Conservation (phyloP, 768 basidiomycete species). For the Suillus plorans region DNA sequence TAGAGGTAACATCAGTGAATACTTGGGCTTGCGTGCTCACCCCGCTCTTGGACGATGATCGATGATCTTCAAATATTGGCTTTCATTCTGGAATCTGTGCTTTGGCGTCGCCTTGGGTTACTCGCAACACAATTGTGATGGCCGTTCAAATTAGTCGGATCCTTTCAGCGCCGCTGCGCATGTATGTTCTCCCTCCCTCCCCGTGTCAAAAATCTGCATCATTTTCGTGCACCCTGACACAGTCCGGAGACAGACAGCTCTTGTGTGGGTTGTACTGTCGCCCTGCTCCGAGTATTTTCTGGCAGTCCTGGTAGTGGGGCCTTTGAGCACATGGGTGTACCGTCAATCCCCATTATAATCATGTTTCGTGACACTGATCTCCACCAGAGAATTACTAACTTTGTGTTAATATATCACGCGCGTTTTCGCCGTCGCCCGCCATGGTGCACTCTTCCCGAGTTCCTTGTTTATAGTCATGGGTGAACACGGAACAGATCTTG, state of each 20-base stretch:
- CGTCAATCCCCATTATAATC: not conserved
- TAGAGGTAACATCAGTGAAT: not conserved
- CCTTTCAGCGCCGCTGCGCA: not conserved
- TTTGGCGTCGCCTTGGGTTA: too few relatives aligned
- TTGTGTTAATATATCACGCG: not conserved
- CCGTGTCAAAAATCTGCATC: not conserved
- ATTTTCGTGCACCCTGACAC: not conserved
- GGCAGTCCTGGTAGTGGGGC: not conserved
- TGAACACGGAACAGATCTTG: not conserved
- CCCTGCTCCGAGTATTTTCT: not conserved
- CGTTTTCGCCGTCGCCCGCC: not conserved
- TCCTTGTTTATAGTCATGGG: not conserved
- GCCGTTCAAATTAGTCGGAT: not conserved
- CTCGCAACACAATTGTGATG: too few relatives aligned
- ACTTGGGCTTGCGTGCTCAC: not conserved
- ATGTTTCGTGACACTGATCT: not conserved
- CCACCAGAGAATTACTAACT: not conserved
- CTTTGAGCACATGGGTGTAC: not conserved
- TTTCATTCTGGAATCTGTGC: not conserved
- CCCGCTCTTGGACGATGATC: not conserved
- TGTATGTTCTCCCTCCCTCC: not conserved
- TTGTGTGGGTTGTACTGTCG: not conserved
- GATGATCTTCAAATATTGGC: not conserved
- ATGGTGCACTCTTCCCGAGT: not conserved
- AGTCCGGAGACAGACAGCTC: too few relatives aligned